Conservation (phyloP, 495 filamentous ascomycete species). For the Chlorociboria aeruginascens region DNA sequence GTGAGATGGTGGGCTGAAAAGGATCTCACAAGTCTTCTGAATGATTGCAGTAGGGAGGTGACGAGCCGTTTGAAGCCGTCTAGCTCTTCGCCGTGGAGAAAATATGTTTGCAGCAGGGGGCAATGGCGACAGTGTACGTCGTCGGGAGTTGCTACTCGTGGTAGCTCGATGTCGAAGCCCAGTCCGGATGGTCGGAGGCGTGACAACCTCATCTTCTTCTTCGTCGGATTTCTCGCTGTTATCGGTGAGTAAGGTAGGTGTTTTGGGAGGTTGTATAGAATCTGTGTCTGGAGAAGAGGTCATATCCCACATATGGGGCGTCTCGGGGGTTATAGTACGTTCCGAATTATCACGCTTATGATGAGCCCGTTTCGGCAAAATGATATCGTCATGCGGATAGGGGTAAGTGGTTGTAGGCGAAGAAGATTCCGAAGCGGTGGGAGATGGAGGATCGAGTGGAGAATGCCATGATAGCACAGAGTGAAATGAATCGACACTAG, state of each 20-base stretch:
- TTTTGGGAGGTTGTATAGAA: conserved; percentile 30
- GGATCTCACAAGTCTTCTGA: conserved; percentile 59
- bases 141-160: conserved; percentile 35
- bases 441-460: conserved; percentile 35
- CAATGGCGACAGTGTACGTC: conserved; percentile 57
- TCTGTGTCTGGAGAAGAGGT: conserved; percentile 18
- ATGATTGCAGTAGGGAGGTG: conserved; percentile 56
- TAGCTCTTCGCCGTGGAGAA: conserved; percentile 29
- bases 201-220: conserved; percentile 26
- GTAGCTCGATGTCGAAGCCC: conserved; percentile 37
- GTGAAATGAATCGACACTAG: conserved; percentile 36
- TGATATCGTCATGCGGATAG: conserved; percentile 25
- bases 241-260: conserved; percentile 21
- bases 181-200: conserved; percentile 30
- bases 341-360: conserved; percentile 30
- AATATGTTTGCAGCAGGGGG: conserved; percentile 55
- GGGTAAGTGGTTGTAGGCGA: conserved; percentile 26
- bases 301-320: conserved; percentile 23
- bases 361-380: conserved; percentile 12
- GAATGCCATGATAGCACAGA: conserved; percentile 51
- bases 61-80: conserved; percentile 28
- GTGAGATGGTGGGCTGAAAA: conserved; percentile 63
- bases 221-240: conserved; percentile 24
- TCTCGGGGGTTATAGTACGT: conserved; percentile 29
- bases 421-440: conserved; percentile 28